Conservation (phyloP, 208 protist species). For the Leishmania amazonensis region DNA sequence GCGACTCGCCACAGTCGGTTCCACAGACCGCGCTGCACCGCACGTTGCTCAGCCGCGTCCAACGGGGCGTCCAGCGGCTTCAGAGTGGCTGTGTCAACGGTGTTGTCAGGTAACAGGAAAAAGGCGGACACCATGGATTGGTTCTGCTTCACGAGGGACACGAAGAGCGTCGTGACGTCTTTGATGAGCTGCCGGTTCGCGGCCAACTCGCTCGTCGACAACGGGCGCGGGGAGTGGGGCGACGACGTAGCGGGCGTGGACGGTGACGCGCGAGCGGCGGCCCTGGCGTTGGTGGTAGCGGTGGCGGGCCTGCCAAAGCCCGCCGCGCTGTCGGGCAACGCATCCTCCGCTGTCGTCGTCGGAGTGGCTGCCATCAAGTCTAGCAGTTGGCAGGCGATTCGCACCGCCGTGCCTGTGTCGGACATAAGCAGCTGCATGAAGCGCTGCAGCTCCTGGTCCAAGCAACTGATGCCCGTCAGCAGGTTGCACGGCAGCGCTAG, state of each 20-base stretch:
- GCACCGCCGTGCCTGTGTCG: constrained; percentile 10
- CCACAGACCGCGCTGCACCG: constrained; percentile 28
- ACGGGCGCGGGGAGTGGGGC: not conserved
- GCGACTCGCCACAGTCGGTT: constrained; percentile 31
- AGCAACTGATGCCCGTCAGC: constrained; percentile 32
- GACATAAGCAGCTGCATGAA: constrained; percentile 32
- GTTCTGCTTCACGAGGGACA: constrained; percentile 29
- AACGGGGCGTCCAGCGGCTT: constrained; percentile 45
- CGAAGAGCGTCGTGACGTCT: constrained; percentile 29
- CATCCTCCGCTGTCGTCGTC: constrained; percentile 22
- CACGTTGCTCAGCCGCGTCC: constrained; percentile 32
- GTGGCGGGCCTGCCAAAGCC: not conserved
- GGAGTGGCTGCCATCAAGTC: constrained; percentile 28
- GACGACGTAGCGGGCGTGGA: not conserved
- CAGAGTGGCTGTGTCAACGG: constrained; percentile 27
- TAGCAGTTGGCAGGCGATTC: constrained; percentile 30
- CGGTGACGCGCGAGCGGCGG: not conserved
- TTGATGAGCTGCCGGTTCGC: constrained; percentile 37
- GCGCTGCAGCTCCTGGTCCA: constrained; percentile 37
- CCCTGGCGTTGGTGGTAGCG: not conserved
- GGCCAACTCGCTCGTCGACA: constrained; percentile 9
- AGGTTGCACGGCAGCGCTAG: constrained; percentile 31
- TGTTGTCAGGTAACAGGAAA: constrained; percentile 49
- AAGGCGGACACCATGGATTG: constrained; percentile 34
- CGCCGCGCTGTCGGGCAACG: constrained; percentile 1